A percentile compares a stretch with the other conserved stretches of the same genome.
Evolutionary conservation across 192 early-diverging fungal species (phyloP).

Genomic region (Thamnidium elegans): DNA sequence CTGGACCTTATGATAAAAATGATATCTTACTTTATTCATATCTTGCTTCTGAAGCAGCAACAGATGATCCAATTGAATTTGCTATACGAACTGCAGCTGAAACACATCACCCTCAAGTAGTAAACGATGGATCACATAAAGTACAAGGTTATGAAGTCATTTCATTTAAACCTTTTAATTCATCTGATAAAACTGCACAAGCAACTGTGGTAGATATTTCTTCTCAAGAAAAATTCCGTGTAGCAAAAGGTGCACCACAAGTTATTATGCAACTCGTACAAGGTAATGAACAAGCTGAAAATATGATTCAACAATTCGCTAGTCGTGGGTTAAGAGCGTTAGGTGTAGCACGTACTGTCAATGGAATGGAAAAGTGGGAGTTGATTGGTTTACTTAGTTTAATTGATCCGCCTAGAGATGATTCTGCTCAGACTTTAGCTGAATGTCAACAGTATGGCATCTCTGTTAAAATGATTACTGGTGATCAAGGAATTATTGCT

Average conservation of each 20-base stretch:
- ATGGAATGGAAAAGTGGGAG: slow-evolving; percentile 51
- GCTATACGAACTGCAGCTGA: slow-evolving; percentile 66
- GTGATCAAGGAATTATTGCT: slow-evolving; percentile 69
- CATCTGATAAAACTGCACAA: slow-evolving; percentile 63
- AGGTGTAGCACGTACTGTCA: slow-evolving; percentile 61
- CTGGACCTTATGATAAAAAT: slow-evolving; percentile 43
- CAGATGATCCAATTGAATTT: slow-evolving; percentile 72
- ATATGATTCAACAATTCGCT: slow-evolving; percentile 59
- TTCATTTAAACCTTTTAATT: slow-evolving; percentile 74
- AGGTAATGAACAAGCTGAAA: slow-evolving; percentile 46
- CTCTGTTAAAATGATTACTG: slow-evolving; percentile 77
- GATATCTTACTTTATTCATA: slow-evolving; percentile 65
- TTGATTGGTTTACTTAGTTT: slow-evolving; percentile 64
- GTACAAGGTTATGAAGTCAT: slow-evolving; percentile 69
- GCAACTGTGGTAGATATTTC: slow-evolving; percentile 56
- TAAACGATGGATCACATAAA: slow-evolving; percentile 43
- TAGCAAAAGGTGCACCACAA: slow-evolving; percentile 75
- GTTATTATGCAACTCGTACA: slow-evolving; percentile 58
- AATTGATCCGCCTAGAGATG: slow-evolving; percentile 65
- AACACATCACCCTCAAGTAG: slow-evolving; percentile 43
- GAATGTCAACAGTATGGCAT: slow-evolving; percentile 65
- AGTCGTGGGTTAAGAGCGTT: slow-evolving; percentile 65
- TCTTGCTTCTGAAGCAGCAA: slow-evolving; percentile 64
- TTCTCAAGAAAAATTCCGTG: slow-evolving; percentile 51
- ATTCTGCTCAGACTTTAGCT: slow-evolving; percentile 65